phyloP scores from a whole-genome alignment of 2,329 filamentous ascomycete genomes.

The Achaetomium macrosporum region DNA sequence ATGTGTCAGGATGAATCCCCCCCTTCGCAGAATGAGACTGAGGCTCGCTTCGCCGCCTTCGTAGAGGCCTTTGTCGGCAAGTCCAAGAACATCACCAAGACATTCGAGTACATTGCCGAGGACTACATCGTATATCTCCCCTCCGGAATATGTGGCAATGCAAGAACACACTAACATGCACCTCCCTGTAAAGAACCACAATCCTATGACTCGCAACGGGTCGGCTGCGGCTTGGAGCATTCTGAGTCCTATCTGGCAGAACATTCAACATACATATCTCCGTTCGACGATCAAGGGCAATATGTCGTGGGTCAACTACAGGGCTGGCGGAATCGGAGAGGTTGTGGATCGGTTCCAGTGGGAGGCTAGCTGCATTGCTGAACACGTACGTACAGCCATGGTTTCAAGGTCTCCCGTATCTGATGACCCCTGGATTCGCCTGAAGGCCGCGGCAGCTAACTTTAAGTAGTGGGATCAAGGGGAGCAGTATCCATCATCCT shows the following conservation, averaged over 20 bases:
- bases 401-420: too few relatives aligned
- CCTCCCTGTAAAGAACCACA: conserved; percentile 13
- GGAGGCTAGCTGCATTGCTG: conserved; percentile 18
- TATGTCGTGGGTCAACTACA: conserved; percentile 21
- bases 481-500: conserved; percentile 11
- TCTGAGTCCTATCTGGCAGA: conserved; percentile 13
- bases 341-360: conserved; percentile 19
- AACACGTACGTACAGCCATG: conserved; percentile 15
- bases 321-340: conserved; percentile 4
- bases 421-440: background rate
- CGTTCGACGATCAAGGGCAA: conserved; percentile 14
- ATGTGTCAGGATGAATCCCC: conserved; percentile 13
- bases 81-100: conserved; percentile 15
- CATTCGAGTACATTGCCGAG: conserved; percentile 17
- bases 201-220: conserved; percentile 15
- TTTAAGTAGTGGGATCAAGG: conserved; percentile 16
- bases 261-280: conserved; percentile 3
- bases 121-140: conserved; percentile 21
- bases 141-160: too few relatives aligned
- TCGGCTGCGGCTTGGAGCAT: conserved; percentile 14
- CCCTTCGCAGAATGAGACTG: conserved; percentile 10
- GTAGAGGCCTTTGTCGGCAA: conserved; percentile 18
- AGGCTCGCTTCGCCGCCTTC: conserved; percentile 14
- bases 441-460: background rate
- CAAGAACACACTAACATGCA: too few relatives aligned